Conservation (phyloP, 805 yeast species). For the Saccharomycopsis synnaedendra region DNA sequence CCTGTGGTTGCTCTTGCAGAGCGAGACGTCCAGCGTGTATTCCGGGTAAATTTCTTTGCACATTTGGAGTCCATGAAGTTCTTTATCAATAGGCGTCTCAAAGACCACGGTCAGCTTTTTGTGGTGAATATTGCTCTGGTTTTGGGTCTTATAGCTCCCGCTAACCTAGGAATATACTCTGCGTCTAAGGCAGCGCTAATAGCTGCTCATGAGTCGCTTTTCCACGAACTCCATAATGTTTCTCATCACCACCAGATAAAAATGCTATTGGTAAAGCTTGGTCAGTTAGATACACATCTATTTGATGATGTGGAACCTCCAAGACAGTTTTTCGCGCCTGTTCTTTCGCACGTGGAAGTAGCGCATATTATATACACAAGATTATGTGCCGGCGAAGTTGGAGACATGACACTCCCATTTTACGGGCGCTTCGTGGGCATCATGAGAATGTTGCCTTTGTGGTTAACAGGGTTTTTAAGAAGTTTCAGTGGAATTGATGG, state of each 20-base stretch:
- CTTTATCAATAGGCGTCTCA: neutral
- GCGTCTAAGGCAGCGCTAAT: conserved; percentile 32
- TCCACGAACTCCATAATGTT: neutral
- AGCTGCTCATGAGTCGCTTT: conserved; percentile 31
- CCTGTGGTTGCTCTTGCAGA: conserved; percentile 20
- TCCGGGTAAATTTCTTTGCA: conserved; percentile 14
- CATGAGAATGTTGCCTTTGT: conserved; percentile 26
- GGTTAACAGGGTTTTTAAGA: conserved; percentile 21
- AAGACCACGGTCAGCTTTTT: conserved; percentile 16
- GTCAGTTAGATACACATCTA: conserved; percentile 32
- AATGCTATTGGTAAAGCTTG: conserved; percentile 30
- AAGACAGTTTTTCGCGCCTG: conserved; percentile 30
- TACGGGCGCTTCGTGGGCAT: conserved; percentile 30
- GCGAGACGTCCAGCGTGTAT: conserved; percentile 18
- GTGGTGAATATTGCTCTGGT: conserved; percentile 32
- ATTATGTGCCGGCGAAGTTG: conserved; percentile 24
- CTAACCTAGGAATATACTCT: conserved; percentile 29
- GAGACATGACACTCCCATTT: conserved; percentile 28
- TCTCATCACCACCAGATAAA: conserved; percentile 17
- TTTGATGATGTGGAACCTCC: conserved; percentile 29
- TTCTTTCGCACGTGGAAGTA: conserved; percentile 24
- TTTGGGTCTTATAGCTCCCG: conserved; percentile 31
- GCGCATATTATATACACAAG: conserved; percentile 23
- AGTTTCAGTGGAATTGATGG: conserved; percentile 15
- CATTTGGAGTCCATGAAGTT: conserved; percentile 2